Evolutionary conservation across 192 early-diverging fungal species (phyloP), one percentile per base, ranked within the genome.

Genomic region (Dissophora ornata): DNA sequence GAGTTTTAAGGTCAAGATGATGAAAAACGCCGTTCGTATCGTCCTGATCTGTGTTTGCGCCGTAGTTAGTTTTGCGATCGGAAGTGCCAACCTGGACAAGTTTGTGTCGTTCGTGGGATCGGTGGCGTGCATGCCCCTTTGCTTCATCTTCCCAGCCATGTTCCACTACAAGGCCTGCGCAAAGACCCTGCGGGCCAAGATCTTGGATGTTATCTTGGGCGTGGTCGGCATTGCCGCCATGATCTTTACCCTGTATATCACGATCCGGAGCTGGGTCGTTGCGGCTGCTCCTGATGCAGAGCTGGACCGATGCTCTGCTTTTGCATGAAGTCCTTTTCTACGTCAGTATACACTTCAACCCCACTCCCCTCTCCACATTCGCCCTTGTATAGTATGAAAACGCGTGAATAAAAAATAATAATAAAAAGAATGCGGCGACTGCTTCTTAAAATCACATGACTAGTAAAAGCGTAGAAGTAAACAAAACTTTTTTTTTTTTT

Each of bases 71-170:
- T 90, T 90, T 58, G 82, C 82, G 16, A 93, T 93, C 11, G 69
- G 69, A 15, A 60, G 87, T 50, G 70, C 81, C 33, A 87, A 93
- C 67, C 82, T 97, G n/a, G 94, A 97, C 75, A 92, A 94, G 69
- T 92, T 95, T 80, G 94, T 97, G 26, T 88, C 90, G 16, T 85
- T 97, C 25, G 88, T 97, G 33, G 94, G 95, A 2, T 90, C 88
- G 56, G 85, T 93, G 45, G 89, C 91, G 0, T 92, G 86, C 51
- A 82, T 86, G 38, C 90, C 90, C 25, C 73, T 91, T 52, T 88
- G 87, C 60, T 95, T 95, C 53, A 88, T 96, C 51, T 97, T 94
- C 82, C 95, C 95, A 12, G 83, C 90, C 44, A 77, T 96, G 68
- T 92, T 97, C 81, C 94, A 97, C 77, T 86, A 84, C 67, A 81